Evolutionary conservation across 83 land plant genomes (phyloP).

Genomic region (Picea mariana): DNA sequence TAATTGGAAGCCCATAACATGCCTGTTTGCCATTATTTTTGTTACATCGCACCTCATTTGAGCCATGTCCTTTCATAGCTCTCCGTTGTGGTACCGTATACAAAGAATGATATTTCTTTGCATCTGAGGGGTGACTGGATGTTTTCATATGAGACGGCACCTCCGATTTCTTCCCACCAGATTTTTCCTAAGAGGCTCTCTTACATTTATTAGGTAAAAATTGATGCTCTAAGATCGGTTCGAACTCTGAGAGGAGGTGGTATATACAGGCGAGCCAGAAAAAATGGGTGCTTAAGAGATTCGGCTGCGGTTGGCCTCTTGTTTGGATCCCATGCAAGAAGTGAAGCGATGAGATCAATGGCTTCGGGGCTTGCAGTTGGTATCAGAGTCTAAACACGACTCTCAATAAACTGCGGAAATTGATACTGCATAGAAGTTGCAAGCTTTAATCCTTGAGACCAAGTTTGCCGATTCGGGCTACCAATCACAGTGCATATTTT

Average conservation of each 20-base stretch:
- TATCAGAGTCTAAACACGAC: conserved; percentile 66
- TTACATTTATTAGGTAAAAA: too few species aligned
- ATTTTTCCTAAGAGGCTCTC: too few species aligned
- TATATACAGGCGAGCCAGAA: conserved; percentile 69
- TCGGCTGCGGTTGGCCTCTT: conserved; percentile 90
- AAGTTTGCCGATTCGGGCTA: conserved; percentile 30
- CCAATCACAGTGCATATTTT: conserved; percentile 53
- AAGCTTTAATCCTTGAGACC: conserved; percentile 50
- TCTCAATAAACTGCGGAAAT: conserved; percentile 57
- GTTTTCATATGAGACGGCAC: too few species aligned
- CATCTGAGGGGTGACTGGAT: too few species aligned
- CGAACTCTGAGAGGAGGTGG: conserved; percentile 53
- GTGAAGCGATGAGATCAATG: conserved; percentile 69
- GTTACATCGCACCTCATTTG: too few species aligned
- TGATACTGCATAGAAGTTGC: conserved; percentile 41
- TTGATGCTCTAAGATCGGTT: too few species aligned
- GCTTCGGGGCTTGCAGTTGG: conserved; percentile 90
- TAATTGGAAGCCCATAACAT: too few species aligned
- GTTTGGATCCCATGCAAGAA: conserved; percentile 93
- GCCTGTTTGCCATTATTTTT: too few species aligned
- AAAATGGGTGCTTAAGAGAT: conserved; percentile 94
- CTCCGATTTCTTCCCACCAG: too few species aligned
- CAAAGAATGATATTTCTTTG: too few species aligned
- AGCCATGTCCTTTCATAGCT: too few species aligned
- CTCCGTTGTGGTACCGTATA: too few species aligned